Conservation (phyloP, 2,329 filamentous ascomycete genomes). For the Diaporthe capsici region DNA sequence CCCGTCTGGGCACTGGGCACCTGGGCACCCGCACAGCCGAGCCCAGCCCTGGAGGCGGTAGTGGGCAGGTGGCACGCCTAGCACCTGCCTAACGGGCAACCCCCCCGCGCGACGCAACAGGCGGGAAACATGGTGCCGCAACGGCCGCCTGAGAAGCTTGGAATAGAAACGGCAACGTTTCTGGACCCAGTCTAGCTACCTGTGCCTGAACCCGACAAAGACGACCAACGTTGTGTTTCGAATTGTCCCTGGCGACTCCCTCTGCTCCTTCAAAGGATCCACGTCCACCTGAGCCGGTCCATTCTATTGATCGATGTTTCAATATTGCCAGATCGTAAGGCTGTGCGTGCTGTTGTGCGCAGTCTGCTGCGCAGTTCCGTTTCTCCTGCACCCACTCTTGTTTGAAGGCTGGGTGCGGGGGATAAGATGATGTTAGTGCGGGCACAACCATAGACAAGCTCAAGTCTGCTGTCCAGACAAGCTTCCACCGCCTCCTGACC, state of each 20-base stretch:
- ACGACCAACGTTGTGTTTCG: slow-evolving; percentile 13
- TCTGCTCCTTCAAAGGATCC: slow-evolving; percentile 4
- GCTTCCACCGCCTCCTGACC: slow-evolving; percentile 9
- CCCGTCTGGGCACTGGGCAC: not conserved
- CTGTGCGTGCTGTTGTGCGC: slow-evolving; percentile 6
- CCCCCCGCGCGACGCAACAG: slow-evolving; percentile 1
- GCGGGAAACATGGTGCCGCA: slow-evolving; percentile 15
- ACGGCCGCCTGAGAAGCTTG: slow-evolving; percentile 27
- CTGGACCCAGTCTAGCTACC: slow-evolving; percentile 5
- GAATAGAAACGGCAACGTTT: slow-evolving; percentile 24
- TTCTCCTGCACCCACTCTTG: not conserved
- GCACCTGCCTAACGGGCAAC: not conserved
- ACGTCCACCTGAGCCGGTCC: not conserved
- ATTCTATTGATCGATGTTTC: slow-evolving; percentile 19
- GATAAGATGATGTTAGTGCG: not conserved
- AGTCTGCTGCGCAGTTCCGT: not conserved
- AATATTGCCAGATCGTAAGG: slow-evolving; percentile 13
- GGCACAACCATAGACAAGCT: not conserved
- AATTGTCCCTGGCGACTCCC: not conserved
- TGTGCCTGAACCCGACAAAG: not conserved
- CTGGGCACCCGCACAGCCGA: not conserved
- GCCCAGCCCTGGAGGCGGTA: not conserved
- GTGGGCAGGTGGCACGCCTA: not conserved
- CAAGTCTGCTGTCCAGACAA: slow-evolving; percentile 3
- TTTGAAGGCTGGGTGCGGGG: not conserved